A percentile compares a stretch with the other conserved stretches of the same genome.
phyloP scores from a whole-genome alignment of 176 grass and related monocot genomes.

The Zizania latifolia region DNA sequence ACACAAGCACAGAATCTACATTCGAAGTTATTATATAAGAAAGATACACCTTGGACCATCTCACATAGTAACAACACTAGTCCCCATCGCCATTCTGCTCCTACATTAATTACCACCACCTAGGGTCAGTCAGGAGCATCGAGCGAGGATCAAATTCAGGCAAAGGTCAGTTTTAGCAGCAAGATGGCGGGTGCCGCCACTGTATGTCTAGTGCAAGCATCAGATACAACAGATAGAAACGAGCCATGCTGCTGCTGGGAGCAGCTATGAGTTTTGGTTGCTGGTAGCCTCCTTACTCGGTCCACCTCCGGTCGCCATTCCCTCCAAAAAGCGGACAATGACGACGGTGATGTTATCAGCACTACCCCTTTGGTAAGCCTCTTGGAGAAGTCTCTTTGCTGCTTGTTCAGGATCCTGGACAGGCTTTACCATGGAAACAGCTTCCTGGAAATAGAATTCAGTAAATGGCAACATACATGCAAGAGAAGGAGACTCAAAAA shows the following conservation, averaged over 20 bases:
- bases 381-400: slow-evolving; percentile 62
- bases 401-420: slow-evolving; percentile 65
- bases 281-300: background rate
- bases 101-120: background rate
- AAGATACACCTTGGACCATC: slow-evolving; percentile 18
- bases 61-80: slow-evolving; percentile 23
- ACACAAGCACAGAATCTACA: slow-evolving; percentile 28
- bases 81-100: slow-evolving; percentile 18
- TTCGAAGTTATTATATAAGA: background rate
- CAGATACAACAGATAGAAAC: slow-evolving; percentile 26
- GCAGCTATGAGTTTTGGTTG: slow-evolving; percentile 26
- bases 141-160: background rate
- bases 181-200: background rate
- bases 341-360: slow-evolving; percentile 82
- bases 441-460: slow-evolving; percentile 50
- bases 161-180: slow-evolving; percentile 18
- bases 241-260: background rate
- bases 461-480: background rate
- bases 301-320: background rate
- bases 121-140: background rate
- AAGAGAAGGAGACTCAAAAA: background rate
- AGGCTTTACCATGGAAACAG: slow-evolving; percentile 69
- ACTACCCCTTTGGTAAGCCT: slow-evolving; percentile 74
- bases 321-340: slow-evolving; percentile 64
- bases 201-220: slow-evolving; percentile 9